Conservation (phyloP, 2,329 filamentous ascomycete genomes). For the Byssochlamys sp. region DNA sequence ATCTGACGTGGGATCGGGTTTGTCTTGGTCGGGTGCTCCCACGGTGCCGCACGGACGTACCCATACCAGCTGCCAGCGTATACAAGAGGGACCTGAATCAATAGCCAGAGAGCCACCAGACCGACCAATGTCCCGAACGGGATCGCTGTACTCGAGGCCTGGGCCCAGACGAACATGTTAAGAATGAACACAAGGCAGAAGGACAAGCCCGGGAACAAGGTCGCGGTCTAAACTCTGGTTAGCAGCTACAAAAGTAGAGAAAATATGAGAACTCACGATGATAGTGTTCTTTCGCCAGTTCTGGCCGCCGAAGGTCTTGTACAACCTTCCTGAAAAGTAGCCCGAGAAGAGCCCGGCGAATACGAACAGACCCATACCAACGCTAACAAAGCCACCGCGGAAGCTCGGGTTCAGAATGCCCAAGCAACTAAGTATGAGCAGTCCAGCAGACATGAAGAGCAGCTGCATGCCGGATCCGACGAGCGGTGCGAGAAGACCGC, state of each 20-base stretch:
- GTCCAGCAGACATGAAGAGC: constrained; percentile 66
- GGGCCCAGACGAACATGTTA: constrained; percentile 83
- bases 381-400: constrained; percentile 79
- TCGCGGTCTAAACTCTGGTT: constrained; percentile 47
- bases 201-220: constrained; percentile 67
- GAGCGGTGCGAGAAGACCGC: constrained; percentile 66
- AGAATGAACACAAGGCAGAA: constrained; percentile 68
- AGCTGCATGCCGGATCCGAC: constrained; percentile 81
- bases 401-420: constrained; percentile 77
- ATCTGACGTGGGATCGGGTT: constrained; percentile 62
- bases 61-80: constrained; percentile 72
- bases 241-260: constrained; percentile 6
- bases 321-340: constrained; percentile 75
- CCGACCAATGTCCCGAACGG: constrained; percentile 69
- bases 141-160: constrained; percentile 77
- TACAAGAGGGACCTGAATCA: constrained; percentile 76
- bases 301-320: constrained; percentile 70
- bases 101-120: constrained; percentile 68
- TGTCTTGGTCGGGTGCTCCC: constrained; percentile 75
- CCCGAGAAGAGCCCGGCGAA: constrained; percentile 76
- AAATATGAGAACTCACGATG: constrained; percentile 33
- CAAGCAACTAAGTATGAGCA: constrained; percentile 63
- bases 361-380: constrained; percentile 72
- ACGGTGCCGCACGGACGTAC: constrained; percentile 56
- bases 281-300: constrained; percentile 68